These are phyloP conservation scores for Diaporthe nobilis DNA, from an alignment of 2,329 filamentous ascomycete species.

Conservation along the genomic window DNA sequence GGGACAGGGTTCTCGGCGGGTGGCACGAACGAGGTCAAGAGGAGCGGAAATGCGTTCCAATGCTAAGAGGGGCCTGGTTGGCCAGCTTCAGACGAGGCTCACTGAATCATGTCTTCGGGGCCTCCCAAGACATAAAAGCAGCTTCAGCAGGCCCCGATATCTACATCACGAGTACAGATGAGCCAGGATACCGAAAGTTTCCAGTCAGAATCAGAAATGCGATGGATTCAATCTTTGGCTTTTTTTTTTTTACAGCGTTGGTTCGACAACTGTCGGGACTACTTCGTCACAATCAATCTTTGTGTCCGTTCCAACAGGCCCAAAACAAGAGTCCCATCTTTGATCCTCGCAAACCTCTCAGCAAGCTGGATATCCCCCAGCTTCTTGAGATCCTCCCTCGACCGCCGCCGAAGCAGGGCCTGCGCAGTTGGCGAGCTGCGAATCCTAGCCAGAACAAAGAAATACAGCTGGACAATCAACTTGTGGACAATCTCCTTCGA, in stretches of 20 bases:
- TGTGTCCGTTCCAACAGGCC: slow-evolving; percentile 47
- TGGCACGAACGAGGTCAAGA: slow-evolving; percentile 87
- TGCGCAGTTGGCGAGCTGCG: slow-evolving; percentile 59
- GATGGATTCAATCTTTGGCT: neutral
- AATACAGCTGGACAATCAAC: slow-evolving; percentile 80
- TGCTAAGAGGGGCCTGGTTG: slow-evolving; percentile 63
- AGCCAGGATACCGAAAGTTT: neutral
- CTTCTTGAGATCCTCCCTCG: neutral
- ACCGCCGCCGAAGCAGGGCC: slow-evolving; percentile 49
- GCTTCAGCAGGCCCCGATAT: neutral
- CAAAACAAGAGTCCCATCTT: slow-evolving; percentile 42
- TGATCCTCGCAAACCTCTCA: slow-evolving; percentile 30
- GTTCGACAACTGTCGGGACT: neutral
- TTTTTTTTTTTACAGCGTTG: neutral
- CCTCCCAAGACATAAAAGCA: neutral
- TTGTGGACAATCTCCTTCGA: slow-evolving; percentile 85
- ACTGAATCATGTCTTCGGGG: neutral
- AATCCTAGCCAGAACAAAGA: slow-evolving; percentile 68
- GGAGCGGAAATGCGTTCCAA: slow-evolving; percentile 84
- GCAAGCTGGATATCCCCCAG: slow-evolving; percentile 2
- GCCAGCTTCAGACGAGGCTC: neutral
- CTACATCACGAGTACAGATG: neutral
- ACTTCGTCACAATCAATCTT: slow-evolving; percentile 40
- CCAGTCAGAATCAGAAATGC: too few species aligned
- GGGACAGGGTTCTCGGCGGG: slow-evolving; percentile 93